Evolutionary conservation across 805 yeast genomes (phyloP).

Genomic region (Wickerhamomyces hampshirensis): DNA sequence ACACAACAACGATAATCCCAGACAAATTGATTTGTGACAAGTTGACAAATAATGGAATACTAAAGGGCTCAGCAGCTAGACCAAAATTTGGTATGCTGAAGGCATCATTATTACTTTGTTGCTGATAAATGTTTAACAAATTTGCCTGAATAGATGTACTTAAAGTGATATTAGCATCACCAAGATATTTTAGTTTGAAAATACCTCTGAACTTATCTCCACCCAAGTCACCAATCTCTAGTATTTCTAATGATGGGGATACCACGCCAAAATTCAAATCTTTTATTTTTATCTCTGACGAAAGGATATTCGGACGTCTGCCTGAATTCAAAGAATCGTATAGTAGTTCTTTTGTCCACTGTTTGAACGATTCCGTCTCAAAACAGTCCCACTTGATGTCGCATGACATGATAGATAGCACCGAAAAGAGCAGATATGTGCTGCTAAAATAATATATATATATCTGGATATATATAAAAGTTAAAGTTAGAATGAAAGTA

Average conservation of each 20-base stretch:
- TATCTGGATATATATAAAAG: too few relatives aligned
- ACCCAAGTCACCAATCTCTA: constrained; percentile 80
- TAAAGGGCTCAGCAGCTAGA: constrained; percentile 61
- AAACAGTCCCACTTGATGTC: constrained; percentile 73
- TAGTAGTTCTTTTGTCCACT: constrained; percentile 59
- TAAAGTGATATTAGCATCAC: constrained; percentile 70
- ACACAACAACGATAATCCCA: constrained; percentile 83
- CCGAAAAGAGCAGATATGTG: too few relatives aligned
- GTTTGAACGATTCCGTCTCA: constrained; percentile 56
- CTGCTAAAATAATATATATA: too few relatives aligned
- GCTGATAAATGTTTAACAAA: constrained; percentile 62
- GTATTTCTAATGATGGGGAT: constrained; percentile 71
- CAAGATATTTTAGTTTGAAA: constrained; percentile 69
- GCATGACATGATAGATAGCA: constrained; percentile 64
- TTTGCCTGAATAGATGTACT: constrained; percentile 83
- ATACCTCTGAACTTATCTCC: constrained; percentile 76
- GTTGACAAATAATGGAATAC: constrained; percentile 73
- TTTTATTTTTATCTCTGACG: constrained; percentile 61
- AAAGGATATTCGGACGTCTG: constrained; percentile 62
- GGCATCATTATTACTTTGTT: constrained; percentile 21
- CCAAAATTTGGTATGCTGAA: constrained; percentile 67
- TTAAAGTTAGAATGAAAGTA: too few relatives aligned
- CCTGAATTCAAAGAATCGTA: constrained; percentile 74
- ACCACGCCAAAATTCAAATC: constrained; percentile 69
- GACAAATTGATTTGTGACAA: constrained; percentile 65